phyloP scores from a whole-genome alignment of 75 land plant genomes.

The Cupressus sempervirens region DNA sequence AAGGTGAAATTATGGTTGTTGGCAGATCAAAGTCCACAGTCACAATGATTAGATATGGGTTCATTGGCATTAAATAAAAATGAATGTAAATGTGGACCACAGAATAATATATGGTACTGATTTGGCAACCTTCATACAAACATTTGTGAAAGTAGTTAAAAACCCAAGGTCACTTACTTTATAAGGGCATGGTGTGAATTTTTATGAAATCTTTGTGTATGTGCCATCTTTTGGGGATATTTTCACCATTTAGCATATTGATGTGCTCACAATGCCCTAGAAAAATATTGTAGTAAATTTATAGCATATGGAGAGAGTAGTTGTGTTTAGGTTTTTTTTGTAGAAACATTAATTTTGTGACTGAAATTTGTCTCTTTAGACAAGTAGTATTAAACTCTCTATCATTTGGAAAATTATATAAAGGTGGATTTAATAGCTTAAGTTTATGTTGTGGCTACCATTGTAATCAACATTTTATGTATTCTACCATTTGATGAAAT shows the following conservation, averaged over 20 bases:
- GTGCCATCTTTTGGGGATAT: background rate
- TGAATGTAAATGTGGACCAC: constrained; percentile 95
- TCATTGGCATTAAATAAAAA: no score
- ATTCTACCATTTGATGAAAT: no score
- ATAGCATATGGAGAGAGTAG: no score
- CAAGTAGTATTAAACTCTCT: no score
- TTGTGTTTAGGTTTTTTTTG: background rate
- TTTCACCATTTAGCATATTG: background rate
- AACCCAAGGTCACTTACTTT: constrained; percentile 85
- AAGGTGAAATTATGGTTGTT: no score
- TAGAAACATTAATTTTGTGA: background rate
- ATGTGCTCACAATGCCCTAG: background rate
- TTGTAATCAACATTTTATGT: no score
- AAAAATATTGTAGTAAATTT: background rate
- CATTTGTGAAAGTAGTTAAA: constrained; percentile 78
- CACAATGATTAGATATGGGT: no score
- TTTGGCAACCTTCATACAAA: constrained; percentile 87
- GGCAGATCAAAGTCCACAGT: no score
- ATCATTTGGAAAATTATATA: no score
- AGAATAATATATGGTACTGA: constrained; percentile 92
- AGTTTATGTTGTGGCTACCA: no score
- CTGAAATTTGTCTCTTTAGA: background rate
- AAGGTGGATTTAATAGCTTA: no score
- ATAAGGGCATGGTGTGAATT: constrained; percentile 22
- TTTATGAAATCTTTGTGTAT: background rate